Percentiles rank a stretch among this genome's conserved stretches.
phyloP scores from a whole-genome alignment of 352 stramenopile species.

The Phytophthora kernoviae region DNA sequence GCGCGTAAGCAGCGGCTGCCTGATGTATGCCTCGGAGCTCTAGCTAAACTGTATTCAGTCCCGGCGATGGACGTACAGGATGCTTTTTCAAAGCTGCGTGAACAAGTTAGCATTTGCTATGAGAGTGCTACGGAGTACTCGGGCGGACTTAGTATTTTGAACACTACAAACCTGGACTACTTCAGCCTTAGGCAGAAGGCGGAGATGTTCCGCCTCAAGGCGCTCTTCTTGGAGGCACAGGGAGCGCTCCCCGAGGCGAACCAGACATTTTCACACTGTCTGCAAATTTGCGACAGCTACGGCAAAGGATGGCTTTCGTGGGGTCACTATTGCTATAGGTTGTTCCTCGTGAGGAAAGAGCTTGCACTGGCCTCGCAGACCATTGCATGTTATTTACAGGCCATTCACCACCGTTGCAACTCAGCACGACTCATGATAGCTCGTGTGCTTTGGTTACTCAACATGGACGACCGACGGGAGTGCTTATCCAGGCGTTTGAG shows the following conservation, averaged over 20 bases:
- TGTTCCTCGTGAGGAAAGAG: conserved; percentile 83
- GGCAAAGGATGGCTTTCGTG: conserved; percentile 95
- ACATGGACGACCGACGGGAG: conserved; percentile 82
- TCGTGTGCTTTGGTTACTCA: conserved; percentile 91
- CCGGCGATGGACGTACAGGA: conserved; percentile 93
- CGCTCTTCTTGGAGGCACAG: conserved; percentile 88
- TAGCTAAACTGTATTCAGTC: conserved; percentile 89
- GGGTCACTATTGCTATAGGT: conserved; percentile 90
- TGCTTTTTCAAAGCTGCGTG: conserved; percentile 91
- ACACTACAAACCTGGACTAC: conserved; percentile 94
- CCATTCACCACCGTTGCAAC: conserved; percentile 91
- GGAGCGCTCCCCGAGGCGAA: conserved; percentile 84
- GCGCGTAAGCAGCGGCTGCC: conserved; percentile 90
- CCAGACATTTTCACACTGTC: conserved; percentile 89
- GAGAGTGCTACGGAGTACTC: conserved; percentile 88
- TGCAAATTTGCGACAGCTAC: conserved; percentile 93
- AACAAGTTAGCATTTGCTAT: conserved; percentile 94
- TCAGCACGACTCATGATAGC: conserved; percentile 90
- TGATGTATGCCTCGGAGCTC: conserved; percentile 84
- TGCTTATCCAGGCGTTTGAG: conserved; percentile 91
- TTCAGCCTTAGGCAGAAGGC: conserved; percentile 92
- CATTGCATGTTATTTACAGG: conserved; percentile 94
- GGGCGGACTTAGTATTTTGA: conserved; percentile 90
- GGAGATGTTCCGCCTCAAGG: conserved; percentile 93
- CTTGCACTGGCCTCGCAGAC: conserved; percentile 86